Base-by-base conservation (phyloP, 441 rosid species). In the Corymbia citriodora region DNA sequence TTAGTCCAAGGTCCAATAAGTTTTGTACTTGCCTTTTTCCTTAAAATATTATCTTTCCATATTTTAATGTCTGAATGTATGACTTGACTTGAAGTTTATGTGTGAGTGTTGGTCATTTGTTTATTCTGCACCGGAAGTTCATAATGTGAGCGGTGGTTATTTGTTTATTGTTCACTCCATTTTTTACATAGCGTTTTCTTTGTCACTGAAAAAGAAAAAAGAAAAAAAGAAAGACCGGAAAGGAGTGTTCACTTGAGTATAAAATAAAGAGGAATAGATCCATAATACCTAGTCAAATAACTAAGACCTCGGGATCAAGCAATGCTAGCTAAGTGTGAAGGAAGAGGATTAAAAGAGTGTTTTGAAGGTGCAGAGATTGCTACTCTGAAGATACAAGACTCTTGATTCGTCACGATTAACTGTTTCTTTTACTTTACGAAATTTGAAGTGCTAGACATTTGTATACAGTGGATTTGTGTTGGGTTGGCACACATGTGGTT, bases 1-100 rank as follows among this genome's bases (percentile, higher is more conserved):
- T 96, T 90, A 98, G 96, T 90, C 94, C 96, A 55, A 93, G 99
- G 99, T 97, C 92, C 40, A 61, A 45, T 50, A 89, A 53, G 21
- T 15, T 27, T 61, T n/a, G 57, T 33, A 53, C 27, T 50, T 86
- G 61, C 88, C 23, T 86, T 86, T 86, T 18, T 36, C 31, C 59
- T 50, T 16, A 40, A 29, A 50, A 9, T 70, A 70, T 70, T 70
- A 36, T 5, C 81, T 31, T 70, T 17, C 36, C 81, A 70, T 65
- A 33, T 70, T 70, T 70, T 70, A 70, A 54, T 70, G 48, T 17
- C 45, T 70, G 48, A 33, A 70, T 33, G 81, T 70, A 33, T 70
- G 48, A 17, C 33, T 70, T 33, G 81, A 33, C 48, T 86, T 49
- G 61, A 53, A 48, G 45, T 48, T 50, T 52, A n/a, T 25, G 88